Base-by-base conservation (phyloP, 257 asterid species). In the Gentiana dahurica region DNA sequence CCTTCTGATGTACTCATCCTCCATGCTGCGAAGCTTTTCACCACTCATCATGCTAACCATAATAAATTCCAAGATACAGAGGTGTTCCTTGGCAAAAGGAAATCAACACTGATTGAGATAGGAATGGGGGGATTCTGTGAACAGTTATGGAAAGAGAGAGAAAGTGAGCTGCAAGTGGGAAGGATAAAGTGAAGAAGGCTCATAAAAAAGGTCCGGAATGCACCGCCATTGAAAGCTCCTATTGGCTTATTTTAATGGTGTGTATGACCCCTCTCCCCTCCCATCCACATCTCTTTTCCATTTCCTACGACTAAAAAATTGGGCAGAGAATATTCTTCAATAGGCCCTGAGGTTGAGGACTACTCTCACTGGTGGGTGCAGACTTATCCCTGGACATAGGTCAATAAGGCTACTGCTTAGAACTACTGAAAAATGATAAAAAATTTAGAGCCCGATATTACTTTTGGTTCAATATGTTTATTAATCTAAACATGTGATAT, bases 1-100 rank as follows among this genome's bases (percentile, higher is more conserved):
- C 49, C 84, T 67, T 63, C 79, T 68, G 76, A 86, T 83, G 71
- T 76, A 81, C 56, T 78, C 97, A 53, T 81, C 92, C 59, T 70
- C 86, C 60, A 73, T 76, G 34, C 61, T 73, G 70, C 65, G 54
- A 62, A 76, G 61, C 36, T 65, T 48, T 2, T 73, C 86, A 62
- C 70, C 77, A 69, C 60, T 51, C 70, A 67, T 63, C 8, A 63
- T 67, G 49, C 67, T 63, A 12, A 63, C 67, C 67, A 67, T 66
- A 41, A 36, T 24, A 24, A 24, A 24, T 24, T 24, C 35, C 71
- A 50, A 53, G 10, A 9, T 24, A 41, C 38, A 11, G 9, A 39
- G 9, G 53, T 32, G 15, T 33, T 34, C 34, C 37, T 37, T 44
- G 44, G 39, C 15, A 55, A 51, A 46, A 36, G 10, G 9, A 43